Base-by-base conservation (phyloP, 2,329 filamentous ascomycete genomes). In the Esteya vermicola region DNA sequence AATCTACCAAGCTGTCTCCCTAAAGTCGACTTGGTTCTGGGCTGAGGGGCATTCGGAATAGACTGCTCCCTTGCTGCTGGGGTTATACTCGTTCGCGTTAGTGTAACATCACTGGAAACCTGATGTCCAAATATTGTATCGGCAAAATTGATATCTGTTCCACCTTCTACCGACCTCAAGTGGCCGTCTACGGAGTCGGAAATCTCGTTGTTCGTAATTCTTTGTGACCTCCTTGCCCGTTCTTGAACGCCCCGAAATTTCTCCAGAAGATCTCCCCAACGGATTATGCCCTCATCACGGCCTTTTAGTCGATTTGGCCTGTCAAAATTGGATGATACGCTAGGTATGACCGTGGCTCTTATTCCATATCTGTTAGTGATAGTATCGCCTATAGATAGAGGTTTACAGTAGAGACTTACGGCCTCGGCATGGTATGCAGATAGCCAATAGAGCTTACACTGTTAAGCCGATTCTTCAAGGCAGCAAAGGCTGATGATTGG, bases 391-490 rank as follows among this genome's bases (percentile, higher is more conserved):
- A 14, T 20, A 25, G 9, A 13, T 2, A 36, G 13, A 26, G 16
- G 16, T 13, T 21, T 13, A 21, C 4, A 16, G 22, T 22, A 26
- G n/a, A 28, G 30, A 77, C 78, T 62, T 78, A 91, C 84, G 74
- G 71, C 71, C 84, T 63, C 39, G 71, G 82, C 46, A 80, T 78
- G 49, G 83, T 81, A 55, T 96, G 89, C 45, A 98, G 66, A 58
- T 94, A 93, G 33, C 89, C 91, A 56, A 98, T 96, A 39, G 91
- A 88, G 64, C 85, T 93, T 49, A 98, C 91, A 59, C 85, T 94
- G 60, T 96, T 96, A 38, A 98, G 71, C 32, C 91, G 78, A 55
- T 98, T 98, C 57, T 95, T 96, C 42, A 98, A 68, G 3, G 91
- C 89, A 22, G 88, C 91, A 61, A 98, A 98, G 9, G 91, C 93